Evolutionary conservation across 805 yeast species (phyloP).

Genomic region (Zygoascus ofunaensis): DNA sequence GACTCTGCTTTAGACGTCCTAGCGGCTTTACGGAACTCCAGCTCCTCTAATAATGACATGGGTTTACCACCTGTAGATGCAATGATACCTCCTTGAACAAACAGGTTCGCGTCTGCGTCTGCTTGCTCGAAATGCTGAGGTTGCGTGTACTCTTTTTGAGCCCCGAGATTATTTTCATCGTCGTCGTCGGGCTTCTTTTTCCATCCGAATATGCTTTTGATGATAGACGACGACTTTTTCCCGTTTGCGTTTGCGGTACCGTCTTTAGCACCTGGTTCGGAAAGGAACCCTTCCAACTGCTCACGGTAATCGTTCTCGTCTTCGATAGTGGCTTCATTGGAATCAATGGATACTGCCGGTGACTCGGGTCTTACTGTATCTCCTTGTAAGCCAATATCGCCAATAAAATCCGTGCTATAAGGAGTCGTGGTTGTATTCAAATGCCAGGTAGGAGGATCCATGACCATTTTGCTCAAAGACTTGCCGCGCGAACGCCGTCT

Average conservation of each 20-base stretch:
- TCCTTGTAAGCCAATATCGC: not conserved
- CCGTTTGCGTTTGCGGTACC: no score
- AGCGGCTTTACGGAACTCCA: conserved; percentile 30
- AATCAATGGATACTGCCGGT: conserved; percentile 17
- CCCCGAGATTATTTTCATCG: conserved; percentile 9
- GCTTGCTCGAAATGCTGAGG: not conserved
- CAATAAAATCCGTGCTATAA: not conserved
- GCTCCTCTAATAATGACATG: conserved; percentile 30
- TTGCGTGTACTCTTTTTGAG: not conserved
- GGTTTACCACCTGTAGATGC: conserved; percentile 6
- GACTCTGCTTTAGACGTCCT: not conserved
- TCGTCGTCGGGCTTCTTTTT: conserved; percentile 10
- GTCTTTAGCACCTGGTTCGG: no score
- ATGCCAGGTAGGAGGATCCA: not conserved
- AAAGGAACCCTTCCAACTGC: not conserved
- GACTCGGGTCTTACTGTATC: conserved; percentile 10
- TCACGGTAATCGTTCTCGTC: conserved; percentile 22
- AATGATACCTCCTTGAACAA: conserved; percentile 5
- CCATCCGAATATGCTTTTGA: not conserved
- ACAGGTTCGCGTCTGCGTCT: not conserved
- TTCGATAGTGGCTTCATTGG: conserved; percentile 26
- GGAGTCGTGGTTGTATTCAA: not conserved
- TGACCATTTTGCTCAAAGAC: not conserved
- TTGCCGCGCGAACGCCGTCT: not conserved
- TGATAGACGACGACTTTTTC: no score